Evolutionary conservation across 768 basidiomycete species (phyloP).

Genomic region (Russula ochroleuca): DNA sequence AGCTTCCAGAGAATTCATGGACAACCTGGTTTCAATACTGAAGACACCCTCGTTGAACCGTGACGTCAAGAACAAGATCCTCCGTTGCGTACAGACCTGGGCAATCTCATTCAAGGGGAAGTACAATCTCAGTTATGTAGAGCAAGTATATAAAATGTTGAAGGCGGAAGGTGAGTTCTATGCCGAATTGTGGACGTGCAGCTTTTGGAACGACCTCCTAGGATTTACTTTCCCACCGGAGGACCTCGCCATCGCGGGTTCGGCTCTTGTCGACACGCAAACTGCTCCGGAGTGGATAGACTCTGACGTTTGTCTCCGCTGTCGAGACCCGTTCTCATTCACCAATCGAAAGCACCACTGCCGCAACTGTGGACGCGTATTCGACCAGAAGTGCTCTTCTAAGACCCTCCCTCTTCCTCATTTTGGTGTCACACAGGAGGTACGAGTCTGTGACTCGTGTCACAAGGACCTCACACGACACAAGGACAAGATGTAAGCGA

Average conservation of each 20-base stretch:
- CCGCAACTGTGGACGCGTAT: constrained; percentile 95
- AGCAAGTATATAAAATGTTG: constrained; percentile 74
- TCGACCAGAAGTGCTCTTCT: constrained; percentile 89
- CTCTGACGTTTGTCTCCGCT: constrained; percentile 90
- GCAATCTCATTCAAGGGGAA: constrained; percentile 85
- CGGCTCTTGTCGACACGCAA: constrained; percentile 86
- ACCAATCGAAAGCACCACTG: constrained; percentile 99
- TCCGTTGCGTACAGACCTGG: constrained; percentile 90
- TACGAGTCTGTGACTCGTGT: constrained; percentile 92
- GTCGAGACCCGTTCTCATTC: constrained; percentile 85
- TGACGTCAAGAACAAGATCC: constrained; percentile 76
- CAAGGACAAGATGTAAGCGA: constrained; percentile 52
- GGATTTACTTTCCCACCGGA: constrained; percentile 85
- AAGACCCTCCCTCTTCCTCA: constrained; percentile 82
- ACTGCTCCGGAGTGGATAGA: constrained; percentile 97
- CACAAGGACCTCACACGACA: constrained; percentile 70
- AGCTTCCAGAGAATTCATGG: constrained; percentile 87
- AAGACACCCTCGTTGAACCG: constrained; percentile 71
- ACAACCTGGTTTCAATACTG: constrained; percentile 86
- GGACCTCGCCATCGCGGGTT: constrained; percentile 60
- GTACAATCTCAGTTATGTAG: constrained; percentile 63
- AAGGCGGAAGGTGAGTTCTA: constrained; percentile 59
- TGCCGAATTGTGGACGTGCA: not conserved
- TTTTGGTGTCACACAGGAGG: constrained; percentile 88
- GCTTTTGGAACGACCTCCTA: constrained; percentile 31